phyloP scores from a whole-genome alignment of 2,329 filamentous ascomycete species.

The Xylariaceae sp. region DNA sequence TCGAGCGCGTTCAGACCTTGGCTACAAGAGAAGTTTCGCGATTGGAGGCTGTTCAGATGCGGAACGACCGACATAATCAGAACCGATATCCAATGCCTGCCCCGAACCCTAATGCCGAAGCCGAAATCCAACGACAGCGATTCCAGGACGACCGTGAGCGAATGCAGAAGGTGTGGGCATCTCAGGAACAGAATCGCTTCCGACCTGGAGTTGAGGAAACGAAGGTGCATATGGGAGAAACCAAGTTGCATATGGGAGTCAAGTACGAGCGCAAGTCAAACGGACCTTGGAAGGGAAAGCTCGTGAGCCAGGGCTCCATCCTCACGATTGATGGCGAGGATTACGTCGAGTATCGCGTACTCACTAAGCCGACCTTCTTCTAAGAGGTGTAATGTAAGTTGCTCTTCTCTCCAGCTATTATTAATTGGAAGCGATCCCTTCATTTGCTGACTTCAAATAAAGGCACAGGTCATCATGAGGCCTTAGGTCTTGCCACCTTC shows the following conservation, averaged over 20 bases:
- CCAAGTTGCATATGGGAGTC: constrained; percentile 55
- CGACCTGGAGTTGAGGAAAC: constrained; percentile 42
- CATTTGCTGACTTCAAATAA: no score
- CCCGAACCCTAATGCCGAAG: background rate
- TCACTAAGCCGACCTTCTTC: constrained; percentile 61
- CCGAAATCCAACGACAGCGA: constrained; percentile 27
- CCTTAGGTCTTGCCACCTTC: no score
- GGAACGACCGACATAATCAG: constrained; percentile 46
- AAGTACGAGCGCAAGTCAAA: constrained; percentile 60
- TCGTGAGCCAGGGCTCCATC: constrained; percentile 59
- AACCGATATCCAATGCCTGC: constrained; percentile 34
- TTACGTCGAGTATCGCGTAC: constrained; percentile 62
- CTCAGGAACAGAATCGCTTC: constrained; percentile 41
- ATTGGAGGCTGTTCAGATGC: constrained; percentile 47
- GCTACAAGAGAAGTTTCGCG: constrained; percentile 51
- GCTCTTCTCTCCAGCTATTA: no score
- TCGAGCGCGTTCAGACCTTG: constrained; percentile 47
- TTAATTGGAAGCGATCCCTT: no score
- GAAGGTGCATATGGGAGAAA: constrained; percentile 54
- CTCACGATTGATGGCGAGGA: constrained; percentile 64
- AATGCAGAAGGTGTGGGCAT: constrained; percentile 53
- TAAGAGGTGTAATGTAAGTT: constrained; percentile 23
- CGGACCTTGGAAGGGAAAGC: constrained; percentile 59
- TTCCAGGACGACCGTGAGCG: constrained; percentile 50
- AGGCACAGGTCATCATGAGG: no score